Conservation (phyloP, 2,329 filamentous ascomycete genomes). For the Sclerotinia borealis region DNA sequence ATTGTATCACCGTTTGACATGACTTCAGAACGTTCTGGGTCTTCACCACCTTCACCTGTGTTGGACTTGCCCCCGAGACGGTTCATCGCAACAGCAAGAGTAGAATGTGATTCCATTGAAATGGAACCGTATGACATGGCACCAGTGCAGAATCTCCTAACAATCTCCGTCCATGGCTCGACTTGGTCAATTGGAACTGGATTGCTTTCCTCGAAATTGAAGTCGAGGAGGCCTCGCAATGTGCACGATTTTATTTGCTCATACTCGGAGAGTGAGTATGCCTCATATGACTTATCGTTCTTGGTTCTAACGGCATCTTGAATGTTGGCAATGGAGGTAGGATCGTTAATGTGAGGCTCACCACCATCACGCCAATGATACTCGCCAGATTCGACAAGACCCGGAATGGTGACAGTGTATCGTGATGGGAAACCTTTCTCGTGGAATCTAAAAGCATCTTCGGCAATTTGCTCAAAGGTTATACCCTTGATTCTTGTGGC, state of each 20-base stretch:
- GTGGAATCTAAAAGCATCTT: constrained; percentile 91
- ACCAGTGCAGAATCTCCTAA: constrained; percentile 91
- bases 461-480: constrained; percentile 87
- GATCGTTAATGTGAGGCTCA: constrained; percentile 92
- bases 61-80: constrained; percentile 94
- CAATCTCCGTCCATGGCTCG: constrained; percentile 96
- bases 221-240: constrained; percentile 87
- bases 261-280: constrained; percentile 87
- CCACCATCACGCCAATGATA: constrained; percentile 98
- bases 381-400: constrained; percentile 86
- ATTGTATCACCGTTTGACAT: constrained; percentile 93
- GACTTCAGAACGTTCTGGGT: constrained; percentile 79
- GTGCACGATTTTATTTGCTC: constrained; percentile 97
- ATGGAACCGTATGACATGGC: constrained; percentile 99
- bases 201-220: constrained; percentile 82
- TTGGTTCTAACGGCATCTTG: constrained; percentile 94
- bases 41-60: constrained; percentile 95
- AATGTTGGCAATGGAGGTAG: constrained; percentile 89
- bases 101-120: constrained; percentile 97
- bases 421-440: constrained; percentile 86
- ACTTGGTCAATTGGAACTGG: constrained; percentile 94
- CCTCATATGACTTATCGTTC: constrained; percentile 98
- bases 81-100: constrained; percentile 94
- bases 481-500: constrained; percentile 91
- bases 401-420: constrained; percentile 67